Percentiles rank a stretch among this genome's conserved stretches.
Conservation (phyloP, 169 alveolate species). For the Miamiensis avidus region DNA sequence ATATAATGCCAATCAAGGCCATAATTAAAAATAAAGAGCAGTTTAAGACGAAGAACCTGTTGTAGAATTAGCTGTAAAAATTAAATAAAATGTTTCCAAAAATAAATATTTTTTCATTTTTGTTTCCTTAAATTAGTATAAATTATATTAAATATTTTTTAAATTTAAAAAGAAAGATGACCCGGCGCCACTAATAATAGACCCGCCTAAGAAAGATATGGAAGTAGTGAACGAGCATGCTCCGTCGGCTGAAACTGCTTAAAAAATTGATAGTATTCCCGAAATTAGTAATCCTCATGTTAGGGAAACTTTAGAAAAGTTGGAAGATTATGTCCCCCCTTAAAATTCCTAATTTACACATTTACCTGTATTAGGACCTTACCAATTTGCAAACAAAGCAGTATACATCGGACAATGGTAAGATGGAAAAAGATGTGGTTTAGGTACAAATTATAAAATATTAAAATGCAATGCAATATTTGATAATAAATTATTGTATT, state of each 20-base stretch:
- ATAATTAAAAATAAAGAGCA: background rate
- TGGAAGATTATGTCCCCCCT: background rate
- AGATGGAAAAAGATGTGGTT: constrained; percentile 1
- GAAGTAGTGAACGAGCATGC: too few relatives aligned
- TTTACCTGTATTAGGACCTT: constrained; percentile 2
- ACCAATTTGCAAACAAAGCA: background rate
- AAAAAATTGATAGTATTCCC: background rate
- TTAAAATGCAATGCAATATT: too few relatives aligned
- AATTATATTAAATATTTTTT: too few relatives aligned
- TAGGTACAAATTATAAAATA: background rate
- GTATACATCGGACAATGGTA: constrained; percentile 2
- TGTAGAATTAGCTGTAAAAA: background rate
- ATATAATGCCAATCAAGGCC: background rate
- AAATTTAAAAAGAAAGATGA: too few relatives aligned
- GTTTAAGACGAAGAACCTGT: background rate
- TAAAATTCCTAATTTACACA: background rate
- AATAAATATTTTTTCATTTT: too few relatives aligned
- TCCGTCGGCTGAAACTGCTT: background rate
- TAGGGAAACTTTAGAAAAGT: background rate
- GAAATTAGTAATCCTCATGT: background rate
- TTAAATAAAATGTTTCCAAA: too few relatives aligned
- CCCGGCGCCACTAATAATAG: too few relatives aligned
- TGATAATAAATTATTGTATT: too few relatives aligned
- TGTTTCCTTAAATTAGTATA: too few relatives aligned
- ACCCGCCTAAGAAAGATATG: too few relatives aligned